Evolutionary conservation across 2,329 filamentous ascomycete species (phyloP).

Genomic region (Beauveria scarabaeidicola): DNA sequence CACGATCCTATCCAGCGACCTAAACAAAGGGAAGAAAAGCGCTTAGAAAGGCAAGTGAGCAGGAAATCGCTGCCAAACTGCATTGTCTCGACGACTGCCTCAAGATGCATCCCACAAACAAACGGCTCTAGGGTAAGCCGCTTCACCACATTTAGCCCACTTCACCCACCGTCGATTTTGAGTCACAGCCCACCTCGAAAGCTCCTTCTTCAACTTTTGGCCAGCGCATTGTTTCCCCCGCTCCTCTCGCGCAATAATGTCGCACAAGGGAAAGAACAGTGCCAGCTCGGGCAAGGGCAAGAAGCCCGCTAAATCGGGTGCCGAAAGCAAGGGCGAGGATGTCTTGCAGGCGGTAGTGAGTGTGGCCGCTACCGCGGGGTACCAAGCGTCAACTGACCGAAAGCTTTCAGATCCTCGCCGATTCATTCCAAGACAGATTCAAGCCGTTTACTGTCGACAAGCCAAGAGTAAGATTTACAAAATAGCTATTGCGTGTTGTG

Average conservation of each 20-base stretch:
- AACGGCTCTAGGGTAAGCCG: slow-evolving; percentile 15
- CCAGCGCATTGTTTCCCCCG: slow-evolving; percentile 14
- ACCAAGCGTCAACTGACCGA: background rate
- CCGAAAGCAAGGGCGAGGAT: slow-evolving; percentile 50
- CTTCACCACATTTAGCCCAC: slow-evolving; percentile 18
- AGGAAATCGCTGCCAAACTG: too few species aligned
- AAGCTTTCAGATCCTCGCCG: slow-evolving; percentile 63
- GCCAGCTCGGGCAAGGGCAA: slow-evolving; percentile 39
- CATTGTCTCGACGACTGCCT: too few species aligned
- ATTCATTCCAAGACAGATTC: slow-evolving; percentile 91
- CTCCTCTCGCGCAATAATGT: slow-evolving; percentile 25
- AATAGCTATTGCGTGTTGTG: background rate
- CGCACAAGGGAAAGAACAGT: slow-evolving; percentile 35
- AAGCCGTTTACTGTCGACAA: slow-evolving; percentile 80
- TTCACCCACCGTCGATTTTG: slow-evolving; percentile 24
- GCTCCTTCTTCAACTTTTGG: slow-evolving; percentile 11
- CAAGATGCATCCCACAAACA: too few species aligned
- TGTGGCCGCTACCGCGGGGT: slow-evolving; percentile 18
- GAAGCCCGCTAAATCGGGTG: slow-evolving; percentile 40
- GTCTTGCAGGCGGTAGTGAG: slow-evolving; percentile 49
- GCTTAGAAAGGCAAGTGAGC: too few species aligned
- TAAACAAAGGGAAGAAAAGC: too few species aligned
- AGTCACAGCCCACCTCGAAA: slow-evolving; percentile 7
- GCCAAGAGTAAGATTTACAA: slow-evolving; percentile 57
- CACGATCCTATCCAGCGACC: too few species aligned